phyloP scores from a whole-genome alignment of 2,329 filamentous ascomycete species.

The Biscogniauxia marginata region DNA sequence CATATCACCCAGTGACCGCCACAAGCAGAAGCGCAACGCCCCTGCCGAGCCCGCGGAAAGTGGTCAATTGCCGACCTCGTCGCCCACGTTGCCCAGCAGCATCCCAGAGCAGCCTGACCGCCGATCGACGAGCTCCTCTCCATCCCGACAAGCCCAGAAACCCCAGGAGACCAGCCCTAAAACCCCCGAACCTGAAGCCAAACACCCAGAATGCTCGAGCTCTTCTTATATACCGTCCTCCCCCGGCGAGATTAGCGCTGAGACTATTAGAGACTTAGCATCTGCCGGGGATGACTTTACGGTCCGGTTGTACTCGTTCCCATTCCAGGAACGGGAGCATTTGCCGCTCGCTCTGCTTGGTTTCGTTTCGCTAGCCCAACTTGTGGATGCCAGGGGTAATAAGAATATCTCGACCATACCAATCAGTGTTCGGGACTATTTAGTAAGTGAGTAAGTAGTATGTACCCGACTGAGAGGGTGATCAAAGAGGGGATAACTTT shows the following conservation, averaged over 20 bases:
- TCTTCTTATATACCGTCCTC: slow-evolving; percentile 6
- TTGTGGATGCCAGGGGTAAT: slow-evolving; percentile 4
- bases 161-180: too few relatives aligned
- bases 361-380: slow-evolving; percentile 7
- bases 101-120: slow-evolving; percentile 3
- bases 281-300: slow-evolving; percentile 3
- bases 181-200: slow-evolving; percentile 6
- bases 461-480: too few relatives aligned
- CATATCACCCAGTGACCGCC: slow-evolving; percentile 8
- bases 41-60: background rate
- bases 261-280: slow-evolving; percentile 7
- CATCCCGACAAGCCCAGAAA: too few relatives aligned
- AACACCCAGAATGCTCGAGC: slow-evolving; percentile 5
- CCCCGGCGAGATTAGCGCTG: slow-evolving; percentile 5
- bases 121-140: too few relatives aligned
- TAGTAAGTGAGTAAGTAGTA: too few relatives aligned
- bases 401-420: slow-evolving; percentile 8
- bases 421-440: slow-evolving; percentile 5
- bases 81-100: slow-evolving; percentile 1
- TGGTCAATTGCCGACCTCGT: background rate
- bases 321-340: background rate
- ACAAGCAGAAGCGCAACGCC: slow-evolving; percentile 7
- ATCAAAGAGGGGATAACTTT: too few relatives aligned
- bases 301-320: slow-evolving; percentile 6
- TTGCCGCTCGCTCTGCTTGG: slow-evolving; percentile 9